Evolutionary conservation across 768 basidiomycete species (phyloP), one percentile per base, ranked within the genome.

Genomic region (Trametes meyenii): DNA sequence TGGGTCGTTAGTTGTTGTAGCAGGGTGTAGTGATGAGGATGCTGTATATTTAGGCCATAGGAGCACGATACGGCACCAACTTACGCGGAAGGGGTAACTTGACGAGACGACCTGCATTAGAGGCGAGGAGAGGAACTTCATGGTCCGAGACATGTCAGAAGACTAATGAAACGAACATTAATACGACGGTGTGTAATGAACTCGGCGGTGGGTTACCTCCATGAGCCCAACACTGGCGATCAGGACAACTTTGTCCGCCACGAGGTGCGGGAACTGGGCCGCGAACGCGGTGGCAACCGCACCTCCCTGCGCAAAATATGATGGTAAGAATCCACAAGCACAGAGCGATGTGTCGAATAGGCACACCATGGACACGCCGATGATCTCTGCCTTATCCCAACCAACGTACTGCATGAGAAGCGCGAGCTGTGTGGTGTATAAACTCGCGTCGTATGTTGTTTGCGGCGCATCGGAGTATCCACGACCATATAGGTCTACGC

Each of bases 391-490:
- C 63, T 83, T 81, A 11, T 83, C 78, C 90, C 91, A 94, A 54
- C 78, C 81, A 48, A 92, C 72, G 63, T 92, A 84, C 64, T 93
- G 91, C 81, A 94, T 83, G 50, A 94, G 82, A 6, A 92, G 80
- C 0, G 92, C 92, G n/a, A 94, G 86, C 67, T 93, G 91, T 0
- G 84, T 85, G 0, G 85, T 85, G 69, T 88, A 88, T 3, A 94
- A 77, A 5, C 78, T 74, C 1, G 83, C 74, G 63, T 90, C 81
- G 71, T 93, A 90, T 3, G 81, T 83, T 16, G 81, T 84, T 21
- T 85, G 81, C 0, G 91, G 91, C 1, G 90, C 90, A 58, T 90
- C 90, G 1, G 90, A 90, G 73, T 92, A 94, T 5, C 91, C 91
- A 40, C 91, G 82, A 13, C 90, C 92, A 61, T 90, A 92, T 19